Base-by-base conservation (phyloP, 2,329 filamentous ascomycete species). In the Cylindrodendrum hubeiense region DNA sequence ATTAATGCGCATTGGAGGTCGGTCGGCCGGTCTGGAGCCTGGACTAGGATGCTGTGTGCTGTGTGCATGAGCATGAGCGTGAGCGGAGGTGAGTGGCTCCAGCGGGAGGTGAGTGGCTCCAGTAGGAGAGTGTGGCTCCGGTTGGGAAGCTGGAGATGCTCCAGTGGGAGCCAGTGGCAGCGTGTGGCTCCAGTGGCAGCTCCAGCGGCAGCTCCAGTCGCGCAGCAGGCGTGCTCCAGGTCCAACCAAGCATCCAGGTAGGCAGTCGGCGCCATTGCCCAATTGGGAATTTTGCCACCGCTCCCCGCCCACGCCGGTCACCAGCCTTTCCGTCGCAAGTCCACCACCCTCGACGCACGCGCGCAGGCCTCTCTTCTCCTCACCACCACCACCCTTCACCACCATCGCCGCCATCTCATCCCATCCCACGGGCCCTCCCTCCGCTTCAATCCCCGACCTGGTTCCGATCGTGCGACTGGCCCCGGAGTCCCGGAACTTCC, bases 301-400 rank as follows among this genome's bases (percentile, higher is more conserved):
- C 28, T 70, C 62, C 51, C 75, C 75, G 75, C 69, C 73, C 54
- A 17, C 49, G 49, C 50, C 69, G 41, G 52, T 44, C 51, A 68
- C 71, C 71, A 75, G 67, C 73, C 71, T 69, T 73, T 74, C 62
- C 30, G 67, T 74, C 70, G 73, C 73, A 74, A 72, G 61, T 63
- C 63, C 28, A 37, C 63, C 28, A 37, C 46, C 28, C 46, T 51
- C 53, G 53, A 63, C 65, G 70, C 68, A 66, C 62, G 63, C 66
- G 67, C 66, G 65, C 63, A 59, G 62, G 60, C 67, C 62, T 67
- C 62, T 67, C 67, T 72, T 67, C 70, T 75, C 72, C 71, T 69
- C 70, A 69, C n/a, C 44, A 28, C 28, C 47, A 50, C 68, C 70
- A 39, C 37, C 37, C 37, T 7, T 68, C 58, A 70, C 47, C 59